Evolutionary conservation across 371 early-diverging fungal species (phyloP).

Genomic region (Mortierella sp.): DNA sequence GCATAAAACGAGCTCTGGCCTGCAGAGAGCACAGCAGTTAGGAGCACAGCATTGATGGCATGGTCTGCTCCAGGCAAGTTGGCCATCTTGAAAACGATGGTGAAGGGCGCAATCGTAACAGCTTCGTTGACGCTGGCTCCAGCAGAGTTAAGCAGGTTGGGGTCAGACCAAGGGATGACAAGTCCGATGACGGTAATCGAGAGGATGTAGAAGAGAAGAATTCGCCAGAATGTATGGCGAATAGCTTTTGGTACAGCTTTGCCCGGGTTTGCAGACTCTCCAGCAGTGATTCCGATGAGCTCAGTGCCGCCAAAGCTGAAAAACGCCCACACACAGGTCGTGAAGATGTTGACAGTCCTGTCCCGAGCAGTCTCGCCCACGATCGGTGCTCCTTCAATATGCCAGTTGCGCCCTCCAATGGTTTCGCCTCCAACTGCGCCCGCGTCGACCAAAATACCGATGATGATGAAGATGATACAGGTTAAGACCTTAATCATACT

Average conservation of each 20-base stretch:
- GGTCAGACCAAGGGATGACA: constrained; percentile 72
- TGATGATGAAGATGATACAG: constrained; percentile 75
- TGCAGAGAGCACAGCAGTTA: constrained; percentile 74
- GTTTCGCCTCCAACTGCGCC: constrained; percentile 62
- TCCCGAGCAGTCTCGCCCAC: constrained; percentile 63
- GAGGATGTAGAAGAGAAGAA: constrained; percentile 76
- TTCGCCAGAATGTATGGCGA: constrained; percentile 76
- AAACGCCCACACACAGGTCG: constrained; percentile 81
- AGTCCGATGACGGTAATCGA: constrained; percentile 77
- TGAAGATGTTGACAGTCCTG: constrained; percentile 63
- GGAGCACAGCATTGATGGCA: constrained; percentile 81
- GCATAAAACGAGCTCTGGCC: constrained; percentile 81
- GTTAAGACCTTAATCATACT: constrained; percentile 66
- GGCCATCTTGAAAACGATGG: constrained; percentile 74
- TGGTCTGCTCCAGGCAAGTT: constrained; percentile 75
- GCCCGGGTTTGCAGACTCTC: constrained; percentile 78
- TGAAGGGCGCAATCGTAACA: constrained; percentile 74
- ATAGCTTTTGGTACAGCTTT: constrained; percentile 81
- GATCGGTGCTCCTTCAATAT: constrained; percentile 81
- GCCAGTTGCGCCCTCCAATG: constrained; percentile 58
- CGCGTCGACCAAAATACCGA: constrained; percentile 66
- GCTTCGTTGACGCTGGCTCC: constrained; percentile 50
- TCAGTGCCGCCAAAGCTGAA: constrained; percentile 90
- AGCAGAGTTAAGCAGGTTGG: constrained; percentile 59
- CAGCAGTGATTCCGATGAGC: constrained; percentile 80